Percentiles rank a stretch among this genome's conserved stretches.
Conservation (phyloP, 108 stramenopile species). For the Stephanodiscus triporus region DNA sequence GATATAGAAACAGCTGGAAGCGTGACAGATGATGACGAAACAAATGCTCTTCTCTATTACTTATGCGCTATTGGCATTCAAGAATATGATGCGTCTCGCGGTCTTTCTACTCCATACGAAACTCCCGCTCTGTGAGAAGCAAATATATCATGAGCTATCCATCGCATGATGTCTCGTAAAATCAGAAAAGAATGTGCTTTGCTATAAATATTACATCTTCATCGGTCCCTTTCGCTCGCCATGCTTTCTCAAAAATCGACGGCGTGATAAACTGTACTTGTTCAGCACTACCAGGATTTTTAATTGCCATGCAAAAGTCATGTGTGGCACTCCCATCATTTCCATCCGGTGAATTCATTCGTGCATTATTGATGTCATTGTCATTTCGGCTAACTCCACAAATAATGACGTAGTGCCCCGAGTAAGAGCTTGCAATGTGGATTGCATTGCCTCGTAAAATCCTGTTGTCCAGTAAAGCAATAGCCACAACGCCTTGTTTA, state of each 20-base stretch:
- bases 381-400: slow-evolving; percentile 59
- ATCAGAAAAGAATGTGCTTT: not conserved
- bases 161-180: not conserved
- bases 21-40: slow-evolving; percentile 19
- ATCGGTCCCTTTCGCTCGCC: slow-evolving; percentile 79
- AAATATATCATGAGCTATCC: not conserved
- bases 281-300: slow-evolving; percentile 44
- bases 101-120: not conserved
- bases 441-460: slow-evolving; percentile 26
- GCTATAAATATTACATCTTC: slow-evolving; percentile 76
- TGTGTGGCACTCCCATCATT: not conserved
- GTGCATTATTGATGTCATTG: slow-evolving; percentile 34
- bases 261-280: slow-evolving; percentile 47
- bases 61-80: slow-evolving; percentile 38
- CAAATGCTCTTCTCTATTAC: slow-evolving; percentile 40
- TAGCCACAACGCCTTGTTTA: slow-evolving; percentile 62
- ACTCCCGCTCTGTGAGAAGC: not conserved
- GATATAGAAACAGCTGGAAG: slow-evolving; percentile 12
- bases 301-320: slow-evolving; percentile 50
- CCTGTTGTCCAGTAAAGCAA: slow-evolving; percentile 71
- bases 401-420: slow-evolving; percentile 77
- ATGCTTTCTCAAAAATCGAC: slow-evolving; percentile 58
- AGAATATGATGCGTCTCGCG: not conserved
- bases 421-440: slow-evolving; percentile 28
- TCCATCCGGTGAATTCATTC: slow-evolving; percentile 19